Evolutionary conservation across 495 filamentous ascomycete species (phyloP), one percentile per base, ranked within the genome.

Genomic region (Penicillium roqueforti): DNA sequence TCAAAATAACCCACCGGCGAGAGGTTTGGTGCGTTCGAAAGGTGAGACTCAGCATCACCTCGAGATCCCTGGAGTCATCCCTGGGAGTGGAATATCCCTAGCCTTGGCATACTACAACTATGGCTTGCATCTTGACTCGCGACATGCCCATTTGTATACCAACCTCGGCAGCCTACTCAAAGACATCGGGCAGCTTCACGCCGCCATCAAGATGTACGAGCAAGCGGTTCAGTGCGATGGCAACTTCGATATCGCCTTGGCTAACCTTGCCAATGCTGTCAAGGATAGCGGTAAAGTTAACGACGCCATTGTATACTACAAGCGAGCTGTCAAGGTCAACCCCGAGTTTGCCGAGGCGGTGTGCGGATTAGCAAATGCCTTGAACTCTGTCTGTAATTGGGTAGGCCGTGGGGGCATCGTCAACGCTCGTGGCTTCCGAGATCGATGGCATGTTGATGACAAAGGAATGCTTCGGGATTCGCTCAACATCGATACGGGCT

Each of bases 301-400:
- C 51, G 93, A 99, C 58, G 95, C 93, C 5, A 97, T 99, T 46
- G 71, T 71, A 16, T 97, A 95, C 67, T 99, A 99, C 74, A 86
- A 82, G 58, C 83, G 92, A 54, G 93, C 93, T 29, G 93, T 99
- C 44, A 79, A 81, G 41, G 83, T 90, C 29, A 99, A 92, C 59
- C 93, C 93, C 0, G 88, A 96, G 20, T 99, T 99, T 72, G 91
- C 95, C 11, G 93, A 97, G 72, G 93, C 93, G 3, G 92, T 97
- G 1, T 99, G 93, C 67, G 93, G 93, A 11, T 79, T 99, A 44
- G 93, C 92, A 11, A 97, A 95, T 59, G 95, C 93, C 22, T 80
- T 97, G 25, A 97, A 96, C 65, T 97, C 93, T 26, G 92, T 99
- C 28, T 99, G 93, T 62, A 91, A 90, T 62, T 99, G 93, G 93